phyloP scores from a whole-genome alignment of 2,329 filamentous ascomycete species.

The Leptographium flavum region DNA sequence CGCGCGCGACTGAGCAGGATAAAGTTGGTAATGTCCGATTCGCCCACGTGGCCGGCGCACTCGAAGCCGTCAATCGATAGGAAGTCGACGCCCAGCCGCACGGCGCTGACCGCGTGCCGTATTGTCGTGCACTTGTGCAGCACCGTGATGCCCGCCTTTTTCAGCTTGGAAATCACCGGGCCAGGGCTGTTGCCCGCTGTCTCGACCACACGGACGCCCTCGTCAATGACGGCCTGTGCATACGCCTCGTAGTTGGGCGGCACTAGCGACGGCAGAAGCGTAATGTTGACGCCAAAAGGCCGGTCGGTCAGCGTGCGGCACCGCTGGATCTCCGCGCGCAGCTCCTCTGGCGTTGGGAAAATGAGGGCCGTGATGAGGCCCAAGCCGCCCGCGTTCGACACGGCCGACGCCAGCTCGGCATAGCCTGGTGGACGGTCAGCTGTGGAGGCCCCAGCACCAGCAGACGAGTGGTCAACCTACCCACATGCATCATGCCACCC shows the following conservation, averaged over 20 bases:
- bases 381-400: constrained; percentile 69
- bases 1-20: constrained; percentile 75
- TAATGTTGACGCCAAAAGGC: constrained; percentile 90
- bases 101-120: constrained; percentile 76
- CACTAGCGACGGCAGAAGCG: constrained; percentile 75
- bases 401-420: constrained; percentile 61
- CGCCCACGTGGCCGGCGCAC: constrained; percentile 81
- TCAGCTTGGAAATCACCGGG: constrained; percentile 78
- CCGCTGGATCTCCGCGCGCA: constrained; percentile 83
- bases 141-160: constrained; percentile 62
- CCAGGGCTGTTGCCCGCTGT: constrained; percentile 49
- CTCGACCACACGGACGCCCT: constrained; percentile 75
- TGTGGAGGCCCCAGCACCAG: neutral
- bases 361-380: constrained; percentile 81
- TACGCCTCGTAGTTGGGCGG: constrained; percentile 89
- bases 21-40: constrained; percentile 80
- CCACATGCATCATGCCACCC: constrained; percentile 52
- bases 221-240: constrained; percentile 83
- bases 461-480: constrained; percentile 5
- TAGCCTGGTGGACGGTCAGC: constrained; percentile 59
- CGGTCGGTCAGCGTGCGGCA: constrained; percentile 66
- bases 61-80: constrained; percentile 95
- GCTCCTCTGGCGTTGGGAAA: constrained; percentile 79
- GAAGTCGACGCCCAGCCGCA: constrained; percentile 94
- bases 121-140: constrained; percentile 98